phyloP scores from a whole-genome alignment of 2,329 filamentous ascomycete genomes.

The Rhynchosporium agropyri region DNA sequence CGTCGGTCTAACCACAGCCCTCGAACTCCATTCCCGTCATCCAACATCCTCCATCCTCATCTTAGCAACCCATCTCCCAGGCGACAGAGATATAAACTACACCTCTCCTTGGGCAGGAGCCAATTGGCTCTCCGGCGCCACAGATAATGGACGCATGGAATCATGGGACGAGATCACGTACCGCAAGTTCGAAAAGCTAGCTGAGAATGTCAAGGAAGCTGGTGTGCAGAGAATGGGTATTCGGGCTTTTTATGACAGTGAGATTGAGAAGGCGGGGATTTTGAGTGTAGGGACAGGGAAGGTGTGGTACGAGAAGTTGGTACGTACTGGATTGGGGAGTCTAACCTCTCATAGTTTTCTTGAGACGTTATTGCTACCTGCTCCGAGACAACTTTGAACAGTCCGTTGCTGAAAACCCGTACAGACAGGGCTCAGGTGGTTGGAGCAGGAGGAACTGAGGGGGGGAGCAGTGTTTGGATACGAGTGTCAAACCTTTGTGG shows the following conservation, averaged over 20 bases:
- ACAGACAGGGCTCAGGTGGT: conserved; percentile 53
- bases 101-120: conserved; percentile 87
- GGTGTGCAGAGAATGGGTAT: conserved; percentile 27
- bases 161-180: conserved; percentile 58
- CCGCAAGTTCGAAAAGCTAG: conserved; percentile 65
- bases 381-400: no score
- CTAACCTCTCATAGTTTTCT: no score
- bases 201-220: conserved; percentile 25
- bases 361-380: no score
- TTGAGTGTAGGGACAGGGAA: conserved; percentile 29
- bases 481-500: conserved; percentile 60
- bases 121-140: conserved; percentile 62
- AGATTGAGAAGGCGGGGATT: conserved; percentile 26
- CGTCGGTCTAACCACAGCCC: conserved; percentile 64
- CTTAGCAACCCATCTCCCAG: conserved; percentile 84
- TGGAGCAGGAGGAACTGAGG: conserved; percentile 54
- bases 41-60: conserved; percentile 63
- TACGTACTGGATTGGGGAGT: background rate
- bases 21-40: conserved; percentile 57
- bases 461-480: conserved; percentile 67
- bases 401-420: no score
- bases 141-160: conserved; percentile 61
- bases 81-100: conserved; percentile 88
- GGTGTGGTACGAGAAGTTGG: conserved; percentile 47
- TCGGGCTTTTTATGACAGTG: conserved; percentile 23